Percentiles rank a stretch among this genome's conserved stretches.
Conservation (phyloP, 2,329 filamentous ascomycete genomes). For the Talaromyces atroroseus region DNA sequence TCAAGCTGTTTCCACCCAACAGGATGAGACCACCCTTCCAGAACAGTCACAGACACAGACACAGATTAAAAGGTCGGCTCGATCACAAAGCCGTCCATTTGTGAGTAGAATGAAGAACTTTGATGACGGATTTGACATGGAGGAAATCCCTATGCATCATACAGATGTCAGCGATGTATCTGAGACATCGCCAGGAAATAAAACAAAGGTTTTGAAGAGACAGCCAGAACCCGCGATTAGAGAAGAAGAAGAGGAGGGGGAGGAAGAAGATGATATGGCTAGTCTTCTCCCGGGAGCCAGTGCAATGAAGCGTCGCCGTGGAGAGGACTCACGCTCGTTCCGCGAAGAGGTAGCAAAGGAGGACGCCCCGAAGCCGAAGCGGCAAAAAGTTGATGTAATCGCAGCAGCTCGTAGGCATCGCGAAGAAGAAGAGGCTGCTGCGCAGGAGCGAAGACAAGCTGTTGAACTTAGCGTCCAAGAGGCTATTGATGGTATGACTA, state of each 20-base stretch:
- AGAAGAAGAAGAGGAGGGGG: conserved; percentile 3
- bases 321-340: conserved; percentile 51
- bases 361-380: conserved; percentile 41
- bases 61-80: conserved; percentile 18
- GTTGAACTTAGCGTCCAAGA: conserved; percentile 60
- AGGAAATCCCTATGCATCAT: conserved; percentile 33
- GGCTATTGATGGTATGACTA: conserved; percentile 59
- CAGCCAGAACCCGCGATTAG: conserved; percentile 15
- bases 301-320: conserved; percentile 70
- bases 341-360: conserved; percentile 23
- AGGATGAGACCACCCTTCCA: not conserved
- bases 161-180: conserved; percentile 22
- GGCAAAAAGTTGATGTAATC: conserved; percentile 62
- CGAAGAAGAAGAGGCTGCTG: conserved; percentile 49
- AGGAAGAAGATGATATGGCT: conserved; percentile 58
- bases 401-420: conserved; percentile 54
- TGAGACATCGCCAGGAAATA: not conserved
- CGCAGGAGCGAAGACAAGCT: conserved; percentile 53
- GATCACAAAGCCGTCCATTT: conserved; percentile 25
- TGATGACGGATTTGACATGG: conserved; percentile 52
- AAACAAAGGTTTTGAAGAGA: not conserved
- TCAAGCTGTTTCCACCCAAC: conserved; percentile 3
- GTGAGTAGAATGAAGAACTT: conserved; percentile 66
- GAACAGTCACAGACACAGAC: conserved; percentile 15
- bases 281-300: conserved; percentile 70